Base-by-base conservation (phyloP, 2,329 filamentous ascomycete genomes). In the Orbilia blumenaviensis region DNA sequence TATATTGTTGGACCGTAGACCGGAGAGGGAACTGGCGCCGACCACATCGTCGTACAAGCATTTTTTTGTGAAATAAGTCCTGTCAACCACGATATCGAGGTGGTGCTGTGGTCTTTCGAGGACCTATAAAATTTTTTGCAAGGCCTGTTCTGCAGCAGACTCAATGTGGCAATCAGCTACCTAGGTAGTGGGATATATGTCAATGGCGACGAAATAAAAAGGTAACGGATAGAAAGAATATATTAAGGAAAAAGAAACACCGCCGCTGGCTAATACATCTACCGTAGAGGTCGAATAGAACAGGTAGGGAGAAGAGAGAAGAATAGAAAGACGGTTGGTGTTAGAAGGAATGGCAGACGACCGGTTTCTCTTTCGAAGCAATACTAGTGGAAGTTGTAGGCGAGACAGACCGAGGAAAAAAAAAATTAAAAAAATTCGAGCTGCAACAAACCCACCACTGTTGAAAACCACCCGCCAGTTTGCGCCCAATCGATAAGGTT, bases 401-500 rank as follows among this genome's bases (percentile, higher is more conserved):
- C 62, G 56, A 62, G 48, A 21, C 21, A 21, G 48, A 68, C 34
- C 42, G 46, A 61, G 52, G 61, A 34, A 50, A 61, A 62, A 52
- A 63, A 63, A 63, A 71, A 63, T n/a, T n/a, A n/a, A 18, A 29
- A 38, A 50, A 46, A 8, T 32, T 25, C 41, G 12, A 52, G 61
- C 18, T 29, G 36, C 16, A 44, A 52, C 21, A 54, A 54, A 54
- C 27, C 27, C 18, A 32, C 42, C 25, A 7, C 48, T 46, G 34
- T n/a, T n/a, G n/a, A n/a, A 61, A 64, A 76, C 48, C 41, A 41
- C 58, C 72, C 58, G 64, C 72, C 64, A 76, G 27, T 48, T 58
- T 66, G 52, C 48, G 72, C 72, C 67, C 67, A 69, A 76, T 76
- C 72, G 72, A 76, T 76, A 76, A 76, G 56, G 48, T 68, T 25